Evolutionary conservation across 305 asterid genomes (phyloP), one percentile per base, ranked within the genome.

Genomic region (Petunia hybrid): DNA sequence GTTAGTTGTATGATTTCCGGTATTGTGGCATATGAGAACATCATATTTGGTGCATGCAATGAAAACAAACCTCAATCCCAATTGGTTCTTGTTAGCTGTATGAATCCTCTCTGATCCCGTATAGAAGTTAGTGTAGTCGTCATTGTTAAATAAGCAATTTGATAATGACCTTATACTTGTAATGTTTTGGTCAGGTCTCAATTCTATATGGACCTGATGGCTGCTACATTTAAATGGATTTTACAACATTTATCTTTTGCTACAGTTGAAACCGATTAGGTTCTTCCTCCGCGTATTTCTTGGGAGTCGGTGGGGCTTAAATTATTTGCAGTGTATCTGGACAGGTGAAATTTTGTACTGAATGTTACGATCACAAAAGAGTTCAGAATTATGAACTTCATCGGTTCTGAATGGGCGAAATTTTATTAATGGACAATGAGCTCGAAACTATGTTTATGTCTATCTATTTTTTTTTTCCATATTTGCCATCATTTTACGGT

Each of bases 381-480:
- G 74, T 67, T 67, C 36, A 67, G 10, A 3, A 67, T 42, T 8
- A 1, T 42, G 56, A 16, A 68, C 56, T 68, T 6, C 16, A 68
- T 68, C 31, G 8, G 9, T 42, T 68, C 56, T 68, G 14, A 41
- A 68, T 8, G 55, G 41, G 75, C 35, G 16, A 55, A 38, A 42
- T 42, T 41, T 13, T 42, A 41, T 68, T 42, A 68, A 42, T 42
- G 56, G 75, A 42, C 75, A 42, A 68, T 68, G 39, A 68, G 39
- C 56, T 68, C 56, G 22, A 68, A 22, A 68, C 39, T 68, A 42
- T 68, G 75, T 68, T 36, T 67, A 67, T 22, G 55, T n/a, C 55
- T 42, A 10, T 42, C 7, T 67, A 67, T 3, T n/a, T 67, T 56
- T 41, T n/a, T 67, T 56, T 41, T 67, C 16, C 4, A 0, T 42